Evolutionary conservation across 768 basidiomycete genomes (phyloP), one percentile per base, ranked within the genome.

Genomic region (Stropharia rugosoannulata): DNA sequence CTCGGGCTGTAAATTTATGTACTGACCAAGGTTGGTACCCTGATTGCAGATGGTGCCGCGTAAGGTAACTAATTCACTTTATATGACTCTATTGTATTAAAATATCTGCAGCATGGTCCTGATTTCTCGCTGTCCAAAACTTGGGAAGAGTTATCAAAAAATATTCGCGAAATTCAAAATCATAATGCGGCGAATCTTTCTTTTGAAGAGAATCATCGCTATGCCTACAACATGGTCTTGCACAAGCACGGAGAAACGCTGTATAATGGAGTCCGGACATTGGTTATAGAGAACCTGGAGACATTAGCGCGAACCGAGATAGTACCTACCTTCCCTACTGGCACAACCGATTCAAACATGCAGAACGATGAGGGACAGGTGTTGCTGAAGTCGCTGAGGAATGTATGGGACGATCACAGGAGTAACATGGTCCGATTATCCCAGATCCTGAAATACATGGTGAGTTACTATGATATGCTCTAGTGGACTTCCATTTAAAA

Each of bases 381-480:
- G 51, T 78, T 98, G 54, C 72, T 98, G 67, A 95, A 90, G 65
- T 89, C 90, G 27, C 59, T 97, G 51, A 83, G 83, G 66, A 80
- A 81, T 29, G 89, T 96, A 0, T 98, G 97, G 95, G 90, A 95
- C 53, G 94, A 98, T 67, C 97, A 99, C 70, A 85, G 78, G 4
- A 85, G 87, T 10, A 93, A 87, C 68, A 92, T 98, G 91, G 75
- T 80, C 25, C 92, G 95, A 68, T 69, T 99, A 56, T 84, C 87
- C 10, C 93, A 95, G 70, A 83, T 99, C 40, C 76, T 98, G 61
- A 93, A 91, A 66, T 99, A 99, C 67, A 97, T 99, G 95, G 97
- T 97, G 64, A 54, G 83, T 72, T 38, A 6, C 16, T 37, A 48
- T 36, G 15, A 16, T 40, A 36, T 46, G 32, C 56, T 27, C 16